Base-by-base conservation (phyloP, 371 early-diverging fungal genomes). In the Hamiltosporidium tvaerminnensis region DNA sequence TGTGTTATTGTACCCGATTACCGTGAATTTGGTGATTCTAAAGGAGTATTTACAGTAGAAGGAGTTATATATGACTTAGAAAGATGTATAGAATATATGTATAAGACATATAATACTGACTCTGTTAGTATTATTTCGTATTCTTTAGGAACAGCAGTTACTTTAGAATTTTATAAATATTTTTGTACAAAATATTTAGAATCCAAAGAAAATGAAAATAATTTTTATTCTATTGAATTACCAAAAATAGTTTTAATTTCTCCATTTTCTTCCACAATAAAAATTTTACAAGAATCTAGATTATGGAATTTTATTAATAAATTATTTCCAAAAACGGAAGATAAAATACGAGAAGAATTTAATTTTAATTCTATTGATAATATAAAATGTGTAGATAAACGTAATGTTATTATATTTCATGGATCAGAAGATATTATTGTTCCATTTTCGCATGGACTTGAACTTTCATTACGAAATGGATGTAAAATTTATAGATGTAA, bases 111-210 rank as follows among this genome's bases (percentile, higher is more conserved):
- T 57, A 23, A 48, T 1, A 41, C 59, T 14, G 16, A 56, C 9
- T 12, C 57, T n/a, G 52, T 71, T 2, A 38, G 33, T 33, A 55
- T 76, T 2, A 39, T 73, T 7, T 66, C 47, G 14, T 66, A 68
- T 64, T 76, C 76, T 41, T 52, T 76, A 1, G 76, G 76, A 16
- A 64, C 67, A 37, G 76, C 69, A 2, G 64, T 76, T 23, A 56
- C 63, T 12, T 56, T 69, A 1, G 74, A 76, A 33, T 73, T 69
- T 61, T 41, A 41, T 10, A 63, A 56, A 33, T 64, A 55, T 58
- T 31, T 53, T 14, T 5, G n/a, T 14, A 54, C 36, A 32, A 57
- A 52, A 49, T 36, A 34, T 48, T 10, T 50, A 44, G 52, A 58
- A 1, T 32, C 32, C 2, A 65, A 49, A 31, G 47, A 54, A 30